These are phyloP conservation scores for Taxawa tesnikishii DNA, from an alignment of 2,329 filamentous ascomycete genomes.

Conservation along the genomic window DNA sequence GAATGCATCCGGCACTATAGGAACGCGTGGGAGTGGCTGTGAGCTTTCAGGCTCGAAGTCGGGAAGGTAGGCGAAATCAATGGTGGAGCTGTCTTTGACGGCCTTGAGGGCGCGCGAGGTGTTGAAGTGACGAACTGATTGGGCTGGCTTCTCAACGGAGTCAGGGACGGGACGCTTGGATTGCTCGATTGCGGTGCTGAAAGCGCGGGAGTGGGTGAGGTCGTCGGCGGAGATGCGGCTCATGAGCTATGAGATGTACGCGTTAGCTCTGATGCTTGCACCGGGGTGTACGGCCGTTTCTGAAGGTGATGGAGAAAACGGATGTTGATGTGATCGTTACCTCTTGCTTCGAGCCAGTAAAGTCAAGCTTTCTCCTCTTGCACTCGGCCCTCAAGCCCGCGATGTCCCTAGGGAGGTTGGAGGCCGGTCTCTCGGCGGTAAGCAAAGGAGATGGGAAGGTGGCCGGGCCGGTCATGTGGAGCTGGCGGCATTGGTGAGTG, in stretches of 20 bases:
- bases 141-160: conserved; percentile 14
- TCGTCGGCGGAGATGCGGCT: conserved; percentile 42
- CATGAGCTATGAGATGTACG: conserved; percentile 35
- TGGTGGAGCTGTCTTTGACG: conserved; percentile 45
- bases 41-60: conserved; percentile 31
- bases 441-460: conserved; percentile 39
- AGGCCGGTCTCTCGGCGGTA: conserved; percentile 34
- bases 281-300: too few relatives aligned
- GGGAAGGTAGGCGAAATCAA: conserved; percentile 52
- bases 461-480: conserved; percentile 49
- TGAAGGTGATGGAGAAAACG: too few relatives aligned
- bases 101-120: conserved; percentile 45
- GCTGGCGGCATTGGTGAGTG: conserved; percentile 29
- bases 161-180: conserved; percentile 24
- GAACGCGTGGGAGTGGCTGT: conserved; percentile 15
- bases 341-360: conserved; percentile 36
- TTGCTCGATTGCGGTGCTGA: conserved; percentile 42
- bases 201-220: conserved; percentile 38
- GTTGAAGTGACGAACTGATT: conserved; percentile 44
- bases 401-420: conserved; percentile 38
- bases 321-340: conserved; percentile 23
- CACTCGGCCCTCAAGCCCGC: conserved; percentile 40
- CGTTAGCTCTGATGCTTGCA: too few relatives aligned
- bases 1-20: conserved; percentile 18
- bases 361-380: conserved; percentile 34